Base-by-base conservation (phyloP, 2,329 filamentous ascomycete species). In the Cadophora sp. region DNA sequence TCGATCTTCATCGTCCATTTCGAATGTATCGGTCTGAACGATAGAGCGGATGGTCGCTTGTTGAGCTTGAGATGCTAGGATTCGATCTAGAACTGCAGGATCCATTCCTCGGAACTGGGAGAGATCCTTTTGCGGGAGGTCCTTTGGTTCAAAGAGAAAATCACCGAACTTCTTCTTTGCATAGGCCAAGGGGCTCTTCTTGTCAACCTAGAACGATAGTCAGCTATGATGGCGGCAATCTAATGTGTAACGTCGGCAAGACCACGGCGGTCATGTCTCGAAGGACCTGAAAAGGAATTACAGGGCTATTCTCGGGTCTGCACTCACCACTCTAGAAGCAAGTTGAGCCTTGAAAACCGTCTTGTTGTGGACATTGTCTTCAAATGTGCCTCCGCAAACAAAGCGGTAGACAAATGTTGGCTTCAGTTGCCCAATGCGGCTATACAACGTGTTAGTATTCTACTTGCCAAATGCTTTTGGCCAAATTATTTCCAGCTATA, bases 371-470 rank as follows among this genome's bases (percentile, higher is more conserved):
- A 97, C 81, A 11, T 85, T 84, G 50, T 91, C 87, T 77, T 97
- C 94, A 73, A 91, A 94, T 0, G 93, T 96, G 1, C 93, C 94
- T 1, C 89, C 92, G 12, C 89, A 83, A 29, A 94, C 82, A 70
- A 97, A 89, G 22, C 91, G 91, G 79, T 97, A 97, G 1, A 97
- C 93, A 76, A 87, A 94, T 0, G 97, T 94, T 0, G 86, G 84
- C 74, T 94, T 96, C 46, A 81, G 82, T 78, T 97, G 94, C 0
- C 94, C 93, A 40, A 97, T 86, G 0, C 94, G 92, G 79, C 34
- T 43, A 43, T 29, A 24, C n/a, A 58, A 14, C 6, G 31, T n/a
- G 29, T 58, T 22, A 58, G 53, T 58, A 12, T 3, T 12, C 9
- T 26, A 11, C n/a, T 26, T 51, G 37, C 14, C 37, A 43, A 34